Conservation (phyloP, 495 filamentous ascomycete species). For the Aspergillus baeticus region DNA sequence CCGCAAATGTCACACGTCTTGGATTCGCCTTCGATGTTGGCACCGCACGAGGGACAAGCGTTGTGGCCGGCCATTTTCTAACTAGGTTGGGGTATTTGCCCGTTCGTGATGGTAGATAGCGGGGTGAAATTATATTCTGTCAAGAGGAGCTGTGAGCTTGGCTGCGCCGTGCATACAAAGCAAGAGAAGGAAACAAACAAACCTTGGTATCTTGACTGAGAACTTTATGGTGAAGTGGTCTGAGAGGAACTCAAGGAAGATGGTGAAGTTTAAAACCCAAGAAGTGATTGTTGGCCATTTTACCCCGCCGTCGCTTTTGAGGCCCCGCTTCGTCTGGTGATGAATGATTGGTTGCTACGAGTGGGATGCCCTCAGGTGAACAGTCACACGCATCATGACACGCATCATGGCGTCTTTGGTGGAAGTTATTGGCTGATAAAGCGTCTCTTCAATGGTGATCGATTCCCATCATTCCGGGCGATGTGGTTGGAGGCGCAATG, state of each 20-base stretch:
- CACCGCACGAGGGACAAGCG: conserved; percentile 35
- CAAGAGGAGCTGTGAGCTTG: not conserved
- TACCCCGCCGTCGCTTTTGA: conserved; percentile 5
- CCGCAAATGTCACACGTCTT: conserved; percentile 39
- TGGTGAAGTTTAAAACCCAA: not conserved
- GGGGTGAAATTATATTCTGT: not conserved
- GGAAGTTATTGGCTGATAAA: not conserved
- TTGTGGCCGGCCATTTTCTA: conserved; percentile 28
- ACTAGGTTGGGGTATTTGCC: not conserved
- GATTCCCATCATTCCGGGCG: not conserved
- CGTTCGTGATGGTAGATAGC: not conserved
- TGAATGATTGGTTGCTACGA: conserved; percentile 5
- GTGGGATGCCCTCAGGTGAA: conserved; percentile 1
- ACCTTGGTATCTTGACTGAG: not conserved
- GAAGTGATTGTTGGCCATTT: not conserved
- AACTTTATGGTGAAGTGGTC: not conserved
- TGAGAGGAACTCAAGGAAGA: not conserved
- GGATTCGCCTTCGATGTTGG: conserved; percentile 23
- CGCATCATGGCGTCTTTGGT: not conserved
- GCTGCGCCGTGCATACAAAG: not conserved
- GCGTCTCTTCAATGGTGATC: not conserved
- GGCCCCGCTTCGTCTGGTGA: conserved; percentile 14
- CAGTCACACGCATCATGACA: not conserved
- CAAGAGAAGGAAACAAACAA: not conserved
- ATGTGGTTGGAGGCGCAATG: not conserved